Percentiles rank a stretch among this genome's conserved stretches.
These are phyloP conservation scores for Castanea sativa DNA, from an alignment of 306 rosid genomes.

Conservation along the genomic window DNA sequence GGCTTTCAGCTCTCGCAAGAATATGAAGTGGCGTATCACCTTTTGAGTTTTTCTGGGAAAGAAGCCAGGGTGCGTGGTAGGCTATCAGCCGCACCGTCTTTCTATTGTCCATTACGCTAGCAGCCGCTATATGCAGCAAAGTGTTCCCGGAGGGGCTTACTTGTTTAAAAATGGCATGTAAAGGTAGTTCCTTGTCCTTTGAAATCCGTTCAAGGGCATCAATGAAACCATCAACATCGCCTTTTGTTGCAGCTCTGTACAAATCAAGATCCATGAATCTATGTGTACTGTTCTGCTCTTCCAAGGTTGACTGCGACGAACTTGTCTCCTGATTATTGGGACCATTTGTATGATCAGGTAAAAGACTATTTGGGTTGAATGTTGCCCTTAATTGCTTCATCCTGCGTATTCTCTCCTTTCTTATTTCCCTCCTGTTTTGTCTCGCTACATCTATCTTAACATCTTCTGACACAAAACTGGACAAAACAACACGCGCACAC, in stretches of 20 bases:
- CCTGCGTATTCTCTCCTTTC: too few species aligned
- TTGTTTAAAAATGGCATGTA: background rate
- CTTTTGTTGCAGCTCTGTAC: background rate
- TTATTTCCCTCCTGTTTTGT: too few species aligned
- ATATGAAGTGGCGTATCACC: slow-evolving; percentile 31
- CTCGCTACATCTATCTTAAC: too few species aligned
- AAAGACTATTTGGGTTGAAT: too few species aligned
- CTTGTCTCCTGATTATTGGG: background rate
- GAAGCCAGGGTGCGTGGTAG: background rate
- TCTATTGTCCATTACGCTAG: background rate
- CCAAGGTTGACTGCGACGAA: too few species aligned
- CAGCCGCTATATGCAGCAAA: slow-evolving; percentile 28
- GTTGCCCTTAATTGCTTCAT: too few species aligned
- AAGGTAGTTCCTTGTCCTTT: background rate
- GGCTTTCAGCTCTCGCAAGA: background rate
- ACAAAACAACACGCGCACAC: too few species aligned
- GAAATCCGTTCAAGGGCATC: background rate
- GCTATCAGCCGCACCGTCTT: background rate
- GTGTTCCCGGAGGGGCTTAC: slow-evolving; percentile 11
- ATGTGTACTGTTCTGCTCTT: too few species aligned
- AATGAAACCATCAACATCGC: background rate
- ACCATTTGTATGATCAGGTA: too few species aligned
- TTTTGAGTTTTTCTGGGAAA: background rate
- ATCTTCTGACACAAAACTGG: too few species aligned
- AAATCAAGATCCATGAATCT: background rate